Evolutionary conservation across 768 basidiomycete species (phyloP).

Genomic region (Mycena galopus): DNA sequence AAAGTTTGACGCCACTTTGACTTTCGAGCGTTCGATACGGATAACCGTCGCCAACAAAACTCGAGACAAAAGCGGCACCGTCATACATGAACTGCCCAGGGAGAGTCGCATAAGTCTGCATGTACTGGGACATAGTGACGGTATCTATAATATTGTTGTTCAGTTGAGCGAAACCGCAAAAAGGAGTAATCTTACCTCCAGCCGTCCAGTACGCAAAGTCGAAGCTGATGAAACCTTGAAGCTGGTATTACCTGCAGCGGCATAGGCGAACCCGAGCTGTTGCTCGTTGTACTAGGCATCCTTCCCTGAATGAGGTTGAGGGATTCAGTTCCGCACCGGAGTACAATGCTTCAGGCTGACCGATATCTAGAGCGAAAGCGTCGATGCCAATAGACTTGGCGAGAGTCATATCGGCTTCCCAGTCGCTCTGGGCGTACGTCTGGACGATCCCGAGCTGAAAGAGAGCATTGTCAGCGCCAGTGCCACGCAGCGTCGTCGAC

Average conservation of each 20-base stretch:
- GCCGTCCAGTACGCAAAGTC: not conserved
- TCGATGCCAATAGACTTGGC: not conserved
- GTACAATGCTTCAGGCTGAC: not conserved
- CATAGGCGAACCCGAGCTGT: not conserved
- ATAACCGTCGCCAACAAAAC: not conserved
- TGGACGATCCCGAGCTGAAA: not conserved
- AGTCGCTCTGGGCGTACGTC: not conserved
- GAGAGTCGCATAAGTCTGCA: not conserved
- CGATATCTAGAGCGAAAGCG: not conserved
- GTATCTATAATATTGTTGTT: not conserved
- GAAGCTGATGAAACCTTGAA: conserved; percentile 9
- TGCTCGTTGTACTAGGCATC: not conserved
- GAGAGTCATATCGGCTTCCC: conserved; percentile 2
- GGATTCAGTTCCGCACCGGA: not conserved
- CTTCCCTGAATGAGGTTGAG: not conserved
- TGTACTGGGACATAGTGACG: not conserved
- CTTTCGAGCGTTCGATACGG: not conserved
- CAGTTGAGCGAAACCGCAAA: not conserved
- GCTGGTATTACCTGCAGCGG: not conserved
- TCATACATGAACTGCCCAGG: not conserved
- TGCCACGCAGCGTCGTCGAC: not conserved
- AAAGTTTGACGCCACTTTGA: not conserved
- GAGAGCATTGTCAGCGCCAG: not conserved
- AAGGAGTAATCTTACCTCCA: not conserved
- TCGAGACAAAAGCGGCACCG: not conserved